Evolutionary conservation across 2,329 filamentous ascomycete genomes (phyloP).

Genomic region (Diaporthe caulivora): DNA sequence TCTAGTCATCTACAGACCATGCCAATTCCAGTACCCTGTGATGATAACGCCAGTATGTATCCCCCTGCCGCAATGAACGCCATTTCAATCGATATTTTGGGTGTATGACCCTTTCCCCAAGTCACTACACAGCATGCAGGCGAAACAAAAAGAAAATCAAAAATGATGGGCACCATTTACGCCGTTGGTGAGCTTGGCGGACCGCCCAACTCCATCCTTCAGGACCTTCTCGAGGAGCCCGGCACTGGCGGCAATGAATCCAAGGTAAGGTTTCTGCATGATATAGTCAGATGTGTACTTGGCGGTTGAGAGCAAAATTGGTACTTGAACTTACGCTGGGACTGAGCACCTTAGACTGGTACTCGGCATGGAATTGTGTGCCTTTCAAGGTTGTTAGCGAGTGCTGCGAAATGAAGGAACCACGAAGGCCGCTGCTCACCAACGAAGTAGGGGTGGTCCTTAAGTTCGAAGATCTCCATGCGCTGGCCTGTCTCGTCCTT

Average conservation of each 20-base stretch:
- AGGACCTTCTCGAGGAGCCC: constrained; percentile 69
- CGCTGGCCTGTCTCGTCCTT: constrained; percentile 80
- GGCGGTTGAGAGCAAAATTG: constrained; percentile 19
- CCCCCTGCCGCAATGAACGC: constrained; percentile 13
- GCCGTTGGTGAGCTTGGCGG: constrained; percentile 36
- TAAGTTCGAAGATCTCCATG: constrained; percentile 83
- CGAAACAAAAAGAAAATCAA: too few species aligned
- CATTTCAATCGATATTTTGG: not conserved
- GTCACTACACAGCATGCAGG: not conserved
- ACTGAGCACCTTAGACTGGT: constrained; percentile 40
- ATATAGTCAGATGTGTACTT: constrained; percentile 38
- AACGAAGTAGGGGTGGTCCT: constrained; percentile 83
- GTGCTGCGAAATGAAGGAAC: constrained; percentile 70
- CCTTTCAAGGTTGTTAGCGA: constrained; percentile 29
- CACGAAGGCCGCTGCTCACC: constrained; percentile 50
- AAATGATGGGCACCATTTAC: constrained; percentile 36
- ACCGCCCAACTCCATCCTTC: constrained; percentile 44
- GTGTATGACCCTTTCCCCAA: not conserved
- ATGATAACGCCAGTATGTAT: constrained; percentile 18
- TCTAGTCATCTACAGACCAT: constrained; percentile 23
- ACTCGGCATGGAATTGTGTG: constrained; percentile 41
- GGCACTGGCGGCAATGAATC: constrained; percentile 84
- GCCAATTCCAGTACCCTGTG: constrained; percentile 19
- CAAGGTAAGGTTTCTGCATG: constrained; percentile 72
- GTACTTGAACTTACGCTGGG: constrained; percentile 36